Evolutionary conservation across 2,329 filamentous ascomycete species (phyloP).

Genomic region (Pseudocercospora macadamiae): DNA sequence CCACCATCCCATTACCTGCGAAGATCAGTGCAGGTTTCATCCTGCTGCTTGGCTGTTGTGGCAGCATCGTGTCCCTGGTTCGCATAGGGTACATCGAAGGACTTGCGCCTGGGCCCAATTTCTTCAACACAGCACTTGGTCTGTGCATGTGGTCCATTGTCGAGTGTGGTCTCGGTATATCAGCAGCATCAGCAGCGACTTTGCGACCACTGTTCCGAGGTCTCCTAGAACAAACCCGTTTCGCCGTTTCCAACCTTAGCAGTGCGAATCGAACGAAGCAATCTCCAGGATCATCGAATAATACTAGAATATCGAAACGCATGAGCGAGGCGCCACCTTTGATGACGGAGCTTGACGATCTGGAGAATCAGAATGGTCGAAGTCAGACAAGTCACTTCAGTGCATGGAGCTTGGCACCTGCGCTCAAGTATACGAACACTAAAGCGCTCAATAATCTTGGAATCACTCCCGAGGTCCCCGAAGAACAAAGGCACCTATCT

Average conservation of each 20-base stretch:
- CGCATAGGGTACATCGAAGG: slow-evolving; percentile 31
- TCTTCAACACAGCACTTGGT: slow-evolving; percentile 31
- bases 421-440: slow-evolving; percentile 9
- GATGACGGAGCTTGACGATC: slow-evolving; percentile 2
- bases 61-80: slow-evolving; percentile 31
- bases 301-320: slow-evolving; percentile 10
- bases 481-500: not conserved
- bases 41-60: slow-evolving; percentile 42
- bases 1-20: slow-evolving; percentile 44
- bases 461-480: slow-evolving; percentile 4
- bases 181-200: slow-evolving; percentile 38
- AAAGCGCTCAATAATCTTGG: slow-evolving; percentile 18
- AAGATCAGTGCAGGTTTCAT: slow-evolving; percentile 47
- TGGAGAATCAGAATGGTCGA: slow-evolving; percentile 8
- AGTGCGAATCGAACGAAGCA: slow-evolving; percentile 7
- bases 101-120: slow-evolving; percentile 23
- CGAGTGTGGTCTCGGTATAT: slow-evolving; percentile 42
- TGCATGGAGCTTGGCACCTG: slow-evolving; percentile 15
- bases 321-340: not conserved
- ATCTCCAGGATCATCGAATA: slow-evolving; percentile 10
- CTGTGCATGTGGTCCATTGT: slow-evolving; percentile 38
- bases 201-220: slow-evolving; percentile 37
- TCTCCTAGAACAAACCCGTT: slow-evolving; percentile 19
- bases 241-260: not conserved
- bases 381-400: slow-evolving; percentile 21